Evolutionary conservation across 2,329 filamentous ascomycete species (phyloP).

Genomic region (Phialophora chinensis): DNA sequence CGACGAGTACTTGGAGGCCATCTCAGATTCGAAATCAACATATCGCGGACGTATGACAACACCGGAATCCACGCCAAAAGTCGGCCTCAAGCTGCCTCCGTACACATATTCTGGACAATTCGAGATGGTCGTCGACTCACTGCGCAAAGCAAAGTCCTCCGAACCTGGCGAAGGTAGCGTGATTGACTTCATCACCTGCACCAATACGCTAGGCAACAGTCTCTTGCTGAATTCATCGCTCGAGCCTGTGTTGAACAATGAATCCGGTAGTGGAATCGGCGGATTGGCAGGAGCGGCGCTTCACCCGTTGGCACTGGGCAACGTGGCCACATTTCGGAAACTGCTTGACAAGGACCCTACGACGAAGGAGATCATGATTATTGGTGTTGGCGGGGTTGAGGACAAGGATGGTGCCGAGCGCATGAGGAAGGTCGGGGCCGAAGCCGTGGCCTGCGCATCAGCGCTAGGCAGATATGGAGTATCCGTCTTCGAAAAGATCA

Average conservation of each 20-base stretch:
- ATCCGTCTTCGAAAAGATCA: constrained; percentile 66
- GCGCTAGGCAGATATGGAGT: constrained; percentile 70
- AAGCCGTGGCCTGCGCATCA: constrained; percentile 71
- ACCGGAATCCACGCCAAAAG: constrained; percentile 51
- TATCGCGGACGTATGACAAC: constrained; percentile 36
- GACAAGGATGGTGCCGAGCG: constrained; percentile 67
- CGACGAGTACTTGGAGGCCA: constrained; percentile 59
- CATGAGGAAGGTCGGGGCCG: constrained; percentile 71
- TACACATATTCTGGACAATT: constrained; percentile 76
- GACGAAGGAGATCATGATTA: constrained; percentile 64
- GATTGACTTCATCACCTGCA: constrained; percentile 69
- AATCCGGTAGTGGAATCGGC: constrained; percentile 64
- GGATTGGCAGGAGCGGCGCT: constrained; percentile 75
- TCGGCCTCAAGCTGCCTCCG: constrained; percentile 76
- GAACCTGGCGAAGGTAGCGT: constrained; percentile 36
- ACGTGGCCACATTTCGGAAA: constrained; percentile 70
- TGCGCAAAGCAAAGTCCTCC: constrained; percentile 45
- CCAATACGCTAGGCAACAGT: constrained; percentile 74
- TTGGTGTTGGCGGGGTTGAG: constrained; percentile 75
- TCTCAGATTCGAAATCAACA: constrained; percentile 48
- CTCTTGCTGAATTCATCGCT: constrained; percentile 58
- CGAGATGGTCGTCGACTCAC: constrained; percentile 58
- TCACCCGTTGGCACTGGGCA: constrained; percentile 76
- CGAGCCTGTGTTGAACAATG: constrained; percentile 56
- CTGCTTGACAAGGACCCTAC: constrained; percentile 60